Evolutionary conservation across 169 alveolate genomes (phyloP).

Genomic region (Eimeria nieschulzi): DNA sequence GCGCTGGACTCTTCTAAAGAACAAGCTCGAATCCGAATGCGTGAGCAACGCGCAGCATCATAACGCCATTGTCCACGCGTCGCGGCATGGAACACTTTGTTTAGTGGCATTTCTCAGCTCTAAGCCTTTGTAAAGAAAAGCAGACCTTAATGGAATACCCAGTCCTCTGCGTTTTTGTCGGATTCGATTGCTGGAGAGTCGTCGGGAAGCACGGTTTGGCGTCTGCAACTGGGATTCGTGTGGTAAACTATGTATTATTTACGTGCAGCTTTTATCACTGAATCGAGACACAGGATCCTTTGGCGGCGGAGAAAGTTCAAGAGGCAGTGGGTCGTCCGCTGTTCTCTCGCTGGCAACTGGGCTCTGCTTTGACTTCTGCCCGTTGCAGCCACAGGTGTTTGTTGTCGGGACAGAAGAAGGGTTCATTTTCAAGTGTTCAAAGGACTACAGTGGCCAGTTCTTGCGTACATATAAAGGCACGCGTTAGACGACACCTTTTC

Average conservation of each 20-base stretch:
- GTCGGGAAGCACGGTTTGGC: too few species aligned
- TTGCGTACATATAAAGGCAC: constrained; percentile 92
- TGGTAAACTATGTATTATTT: too few species aligned
- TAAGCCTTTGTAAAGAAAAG: too few species aligned
- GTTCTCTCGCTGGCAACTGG: constrained; percentile 83
- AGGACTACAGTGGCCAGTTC: constrained; percentile 92
- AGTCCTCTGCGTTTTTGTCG: too few species aligned
- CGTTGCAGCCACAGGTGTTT: constrained; percentile 85
- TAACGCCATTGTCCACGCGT: too few species aligned
- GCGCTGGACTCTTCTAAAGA: constrained; percentile 93
- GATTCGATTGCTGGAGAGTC: too few species aligned
- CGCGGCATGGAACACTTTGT: too few species aligned
- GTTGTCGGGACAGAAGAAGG: constrained; percentile 97
- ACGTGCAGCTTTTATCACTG: constrained; percentile 43
- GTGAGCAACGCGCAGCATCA: constrained; percentile 65
- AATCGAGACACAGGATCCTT: constrained; percentile 62
- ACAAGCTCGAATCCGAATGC: constrained; percentile 94
- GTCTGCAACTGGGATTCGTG: too few species aligned
- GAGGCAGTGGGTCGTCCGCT: constrained; percentile 53
- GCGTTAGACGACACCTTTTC: background rate
- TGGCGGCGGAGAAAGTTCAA: constrained; percentile 13
- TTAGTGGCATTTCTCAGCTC: too few species aligned
- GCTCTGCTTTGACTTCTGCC: constrained; percentile 92
- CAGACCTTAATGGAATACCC: too few species aligned
- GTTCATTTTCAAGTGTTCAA: constrained; percentile 92